Evolutionary conservation across 1,284 basidiomycete species (phyloP), one percentile per base, ranked within the genome.

Genomic region (Agaricales sp.): DNA sequence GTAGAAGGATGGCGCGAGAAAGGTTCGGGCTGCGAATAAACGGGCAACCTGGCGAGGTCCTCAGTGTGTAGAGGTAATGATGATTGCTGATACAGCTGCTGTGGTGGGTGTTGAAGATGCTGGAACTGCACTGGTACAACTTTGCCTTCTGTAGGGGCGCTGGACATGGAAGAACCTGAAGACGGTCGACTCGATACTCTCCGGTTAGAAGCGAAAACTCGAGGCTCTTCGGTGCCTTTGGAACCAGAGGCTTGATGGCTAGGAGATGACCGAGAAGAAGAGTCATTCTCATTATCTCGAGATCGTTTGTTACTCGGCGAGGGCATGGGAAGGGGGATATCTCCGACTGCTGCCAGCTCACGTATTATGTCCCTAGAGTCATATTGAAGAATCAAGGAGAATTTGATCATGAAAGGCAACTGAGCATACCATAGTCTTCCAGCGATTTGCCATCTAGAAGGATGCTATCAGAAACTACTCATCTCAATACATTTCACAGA

Each of bases 291-390:
- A n/a, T n/a, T n/a, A 16, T 41, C 39, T 20, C 39, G 39, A 18
- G 39, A 8, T 8, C 39, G 6, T 18, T 41, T 41, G n/a, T 41
- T 41, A n/a, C n/a, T 41, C 6, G 39, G 39, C 6, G 39, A n/a
- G 8, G 39, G 39, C 4, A 18, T 20, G 6, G 80, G 77, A 1
- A 85, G 64, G 0, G 81, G 80, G 1, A 85, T 66, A 24, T 85
- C 80, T 2, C 81, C 80, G 3, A 78, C 77, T 6, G 71, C 78
- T 1, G 82, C 81, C 1, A 87, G 67, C 54, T 85, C 82, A 53
- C 75, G 80, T 11, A 87, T 61, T 41, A 86, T 73, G 54, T 86
- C 82, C 75, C 80, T 41, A 18, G 6, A 6, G 39, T 22, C 20
- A 24, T 6, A 22, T 11, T 13, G 4, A 22, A 14, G n/a, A n/a